Conservation (phyloP, 345 rosid species). For the Brassica nigra region DNA sequence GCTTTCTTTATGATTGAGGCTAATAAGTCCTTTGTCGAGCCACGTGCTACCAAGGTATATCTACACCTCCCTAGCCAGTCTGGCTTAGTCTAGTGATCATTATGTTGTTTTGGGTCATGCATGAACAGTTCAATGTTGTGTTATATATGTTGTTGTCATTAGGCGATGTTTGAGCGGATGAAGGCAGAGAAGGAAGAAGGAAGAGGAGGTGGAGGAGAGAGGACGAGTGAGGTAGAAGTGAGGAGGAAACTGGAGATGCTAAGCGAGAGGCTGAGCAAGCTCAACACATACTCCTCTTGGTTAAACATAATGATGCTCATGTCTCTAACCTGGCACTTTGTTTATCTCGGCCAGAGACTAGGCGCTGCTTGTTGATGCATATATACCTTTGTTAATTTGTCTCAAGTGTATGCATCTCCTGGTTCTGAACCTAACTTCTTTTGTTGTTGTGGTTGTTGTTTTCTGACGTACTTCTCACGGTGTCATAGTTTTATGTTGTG, state of each 20-base stretch:
- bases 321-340: slow-evolving; percentile 73
- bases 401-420: not conserved
- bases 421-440: not conserved
- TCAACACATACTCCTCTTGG: slow-evolving; percentile 67
- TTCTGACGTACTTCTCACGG: not conserved
- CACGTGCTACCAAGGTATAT: slow-evolving; percentile 72
- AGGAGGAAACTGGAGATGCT: slow-evolving; percentile 42
- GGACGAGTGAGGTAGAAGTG: slow-evolving; percentile 21
- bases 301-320: slow-evolving; percentile 56
- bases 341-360: slow-evolving; percentile 57
- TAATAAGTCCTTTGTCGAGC: slow-evolving; percentile 63
- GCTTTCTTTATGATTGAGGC: slow-evolving; percentile 51
- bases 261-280: slow-evolving; percentile 59
- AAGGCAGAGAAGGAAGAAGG: slow-evolving; percentile 84
- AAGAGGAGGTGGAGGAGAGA: slow-evolving; percentile 61
- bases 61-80: not conserved
- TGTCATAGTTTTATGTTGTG: not conserved
- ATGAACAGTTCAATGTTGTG: not conserved
- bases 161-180: slow-evolving; percentile 76
- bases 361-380: slow-evolving; percentile 38
- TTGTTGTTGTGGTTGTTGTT: not conserved
- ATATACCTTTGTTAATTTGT: not conserved
- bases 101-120: not conserved
- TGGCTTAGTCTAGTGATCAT: not conserved
- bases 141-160: not conserved